A percentile compares a stretch with the other conserved stretches of the same genome.
phyloP scores from a whole-genome alignment of 2,329 filamentous ascomycete species.

The Monilinia fructigena region DNA sequence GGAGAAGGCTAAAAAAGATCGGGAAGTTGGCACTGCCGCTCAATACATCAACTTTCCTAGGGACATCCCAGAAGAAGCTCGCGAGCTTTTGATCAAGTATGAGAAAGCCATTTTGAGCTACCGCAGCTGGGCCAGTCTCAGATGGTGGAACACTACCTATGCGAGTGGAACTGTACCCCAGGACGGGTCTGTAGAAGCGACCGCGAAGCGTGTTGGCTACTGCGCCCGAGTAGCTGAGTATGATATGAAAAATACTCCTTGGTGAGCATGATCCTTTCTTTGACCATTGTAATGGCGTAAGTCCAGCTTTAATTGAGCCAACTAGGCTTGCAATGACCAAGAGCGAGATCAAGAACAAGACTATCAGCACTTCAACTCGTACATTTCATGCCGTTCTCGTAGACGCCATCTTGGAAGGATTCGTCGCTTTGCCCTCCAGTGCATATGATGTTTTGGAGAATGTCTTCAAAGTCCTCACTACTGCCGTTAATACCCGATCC shows the following conservation, averaged over 20 bases:
- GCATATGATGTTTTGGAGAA: not conserved
- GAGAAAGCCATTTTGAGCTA: not conserved
- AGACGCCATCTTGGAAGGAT: not conserved
- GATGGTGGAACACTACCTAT: constrained; percentile 4
- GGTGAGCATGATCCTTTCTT: not conserved
- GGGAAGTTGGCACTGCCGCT: not conserved
- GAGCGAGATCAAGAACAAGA: not conserved
- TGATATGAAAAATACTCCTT: not conserved
- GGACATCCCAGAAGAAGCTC: not conserved
- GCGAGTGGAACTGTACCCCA: not conserved
- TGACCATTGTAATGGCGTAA: not conserved
- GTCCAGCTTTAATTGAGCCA: not conserved
- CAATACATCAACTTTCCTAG: not conserved
- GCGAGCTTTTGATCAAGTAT: not conserved
- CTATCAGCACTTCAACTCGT: not conserved
- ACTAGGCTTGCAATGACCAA: not conserved
- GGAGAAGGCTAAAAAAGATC: not conserved
- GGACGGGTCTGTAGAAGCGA: not conserved
- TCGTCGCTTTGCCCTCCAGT: not conserved
- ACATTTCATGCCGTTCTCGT: not conserved
- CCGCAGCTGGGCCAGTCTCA: not conserved
- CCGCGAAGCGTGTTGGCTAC: not conserved
- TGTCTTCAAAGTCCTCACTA: not conserved
- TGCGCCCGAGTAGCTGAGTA: not conserved
- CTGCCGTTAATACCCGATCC: not conserved